These are phyloP conservation scores for Akanthomyces dipterigenus DNA, from an alignment of 2,329 filamentous ascomycete genomes.

Conservation along the genomic window DNA sequence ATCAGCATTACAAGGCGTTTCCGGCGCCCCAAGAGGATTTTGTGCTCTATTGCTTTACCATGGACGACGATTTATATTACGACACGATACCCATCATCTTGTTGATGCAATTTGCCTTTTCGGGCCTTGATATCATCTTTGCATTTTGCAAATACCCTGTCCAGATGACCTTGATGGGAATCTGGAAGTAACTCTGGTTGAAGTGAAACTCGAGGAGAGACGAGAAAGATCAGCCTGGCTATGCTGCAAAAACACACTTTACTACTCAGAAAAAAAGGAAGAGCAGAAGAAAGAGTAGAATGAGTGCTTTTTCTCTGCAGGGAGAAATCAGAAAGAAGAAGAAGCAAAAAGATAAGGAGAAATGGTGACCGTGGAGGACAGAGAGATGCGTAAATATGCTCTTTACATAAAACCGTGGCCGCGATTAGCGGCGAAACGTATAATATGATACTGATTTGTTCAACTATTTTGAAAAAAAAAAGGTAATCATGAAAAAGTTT, in stretches of 20 bases:
- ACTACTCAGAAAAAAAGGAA: background rate
- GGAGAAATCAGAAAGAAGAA: background rate
- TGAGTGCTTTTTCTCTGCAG: background rate
- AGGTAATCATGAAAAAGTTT: no score
- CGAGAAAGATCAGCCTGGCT: background rate
- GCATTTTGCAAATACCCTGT: no score
- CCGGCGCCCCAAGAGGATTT: background rate
- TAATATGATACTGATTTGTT: background rate
- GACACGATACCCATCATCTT: background rate
- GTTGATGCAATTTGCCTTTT: background rate
- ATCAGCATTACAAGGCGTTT: constrained; percentile 3
- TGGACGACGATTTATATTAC: background rate
- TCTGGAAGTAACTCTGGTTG: background rate
- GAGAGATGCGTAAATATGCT: background rate
- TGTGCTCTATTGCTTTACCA: background rate
- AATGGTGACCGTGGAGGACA: background rate
- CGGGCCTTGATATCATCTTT: background rate
- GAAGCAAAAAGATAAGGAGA: background rate
- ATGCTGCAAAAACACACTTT: background rate
- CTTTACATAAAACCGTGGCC: background rate
- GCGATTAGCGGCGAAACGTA: background rate
- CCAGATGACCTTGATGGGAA: no score
- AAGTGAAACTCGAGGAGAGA: background rate
- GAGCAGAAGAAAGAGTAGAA: background rate
- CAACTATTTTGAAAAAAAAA: background rate